Evolutionary conservation across 2,329 filamentous ascomycete genomes (phyloP).

Genomic region (Ustulina deusta): DNA sequence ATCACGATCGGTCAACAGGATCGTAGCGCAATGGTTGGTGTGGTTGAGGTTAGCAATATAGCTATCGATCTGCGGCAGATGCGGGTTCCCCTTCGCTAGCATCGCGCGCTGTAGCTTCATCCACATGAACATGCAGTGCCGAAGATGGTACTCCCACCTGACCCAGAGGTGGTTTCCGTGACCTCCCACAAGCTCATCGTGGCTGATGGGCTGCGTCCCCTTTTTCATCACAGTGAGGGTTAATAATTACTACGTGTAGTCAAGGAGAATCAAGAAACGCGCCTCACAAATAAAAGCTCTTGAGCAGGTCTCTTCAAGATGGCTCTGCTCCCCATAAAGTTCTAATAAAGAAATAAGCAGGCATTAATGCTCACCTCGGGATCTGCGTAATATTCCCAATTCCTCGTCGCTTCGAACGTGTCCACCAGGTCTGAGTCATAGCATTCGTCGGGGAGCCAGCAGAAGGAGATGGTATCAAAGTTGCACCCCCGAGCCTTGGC

Average conservation of each 20-base stretch:
- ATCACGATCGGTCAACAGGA: constrained; percentile 34
- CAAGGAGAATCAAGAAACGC: neutral
- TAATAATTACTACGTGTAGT: constrained; percentile 2
- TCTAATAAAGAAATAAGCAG: neutral
- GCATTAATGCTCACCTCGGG: neutral
- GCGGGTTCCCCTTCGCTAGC: neutral
- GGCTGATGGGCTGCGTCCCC: constrained; percentile 27
- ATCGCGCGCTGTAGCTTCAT: constrained; percentile 42
- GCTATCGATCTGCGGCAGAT: constrained; percentile 36
- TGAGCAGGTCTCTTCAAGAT: neutral
- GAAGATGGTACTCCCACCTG: constrained; percentile 40
- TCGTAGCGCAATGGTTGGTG: constrained; percentile 40
- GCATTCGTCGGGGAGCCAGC: constrained; percentile 46
- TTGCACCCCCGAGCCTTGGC: constrained; percentile 42
- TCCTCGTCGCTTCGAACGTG: constrained; percentile 33
- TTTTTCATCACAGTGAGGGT: constrained; percentile 28
- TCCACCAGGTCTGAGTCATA: constrained; percentile 43
- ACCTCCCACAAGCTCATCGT: constrained; percentile 32
- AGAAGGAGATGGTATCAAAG: constrained; percentile 47
- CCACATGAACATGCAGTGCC: constrained; percentile 44
- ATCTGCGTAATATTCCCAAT: constrained; percentile 32
- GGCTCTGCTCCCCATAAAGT: neutral
- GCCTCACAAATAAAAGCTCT: neutral
- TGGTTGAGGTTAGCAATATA: constrained; percentile 41
- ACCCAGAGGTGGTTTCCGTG: constrained; percentile 34